A percentile compares a stretch with the other conserved stretches of the same genome.
phyloP scores from a whole-genome alignment of 139 green algal genomes.

The Chlorella sp. region DNA sequence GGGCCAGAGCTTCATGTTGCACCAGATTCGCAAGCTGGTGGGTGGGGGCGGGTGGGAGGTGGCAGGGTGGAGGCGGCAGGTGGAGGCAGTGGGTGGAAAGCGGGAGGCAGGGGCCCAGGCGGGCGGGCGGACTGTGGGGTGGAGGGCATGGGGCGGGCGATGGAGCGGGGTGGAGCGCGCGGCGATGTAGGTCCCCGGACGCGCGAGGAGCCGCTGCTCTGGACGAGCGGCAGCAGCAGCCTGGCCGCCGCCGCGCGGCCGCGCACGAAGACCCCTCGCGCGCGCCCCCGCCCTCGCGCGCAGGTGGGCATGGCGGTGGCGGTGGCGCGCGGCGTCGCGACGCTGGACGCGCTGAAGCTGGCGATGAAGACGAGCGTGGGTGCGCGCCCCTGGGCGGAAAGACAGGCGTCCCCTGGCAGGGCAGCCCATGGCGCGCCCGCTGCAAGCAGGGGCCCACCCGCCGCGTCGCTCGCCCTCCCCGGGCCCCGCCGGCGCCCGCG shows the following conservation, averaged over 20 bases:
- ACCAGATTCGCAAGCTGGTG: constrained; percentile 95
- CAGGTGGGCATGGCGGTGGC: constrained; percentile 64
- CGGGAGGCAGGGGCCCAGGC: not conserved
- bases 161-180: not conserved
- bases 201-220: no score
- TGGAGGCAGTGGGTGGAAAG: not conserved
- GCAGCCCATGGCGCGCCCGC: no score
- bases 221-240: no score
- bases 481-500: no score
- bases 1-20: constrained; percentile 92
- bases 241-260: no score
- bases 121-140: not conserved
- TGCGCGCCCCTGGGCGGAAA: no score
- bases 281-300: not conserved
- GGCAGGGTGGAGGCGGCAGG: not conserved
- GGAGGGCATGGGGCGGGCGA: not conserved
- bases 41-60: constrained; percentile 26
- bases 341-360: constrained; percentile 39
- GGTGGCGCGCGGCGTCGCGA: constrained; percentile 55
- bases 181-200: no score
- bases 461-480: no score
- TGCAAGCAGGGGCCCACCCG: no score
- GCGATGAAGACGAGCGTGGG: constrained; percentile 48
- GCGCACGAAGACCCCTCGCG: not conserved
- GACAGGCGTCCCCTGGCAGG: no score